These are phyloP conservation scores for Myriosclerotinia scirpicola DNA, from an alignment of 2,329 filamentous ascomycete genomes.

Conservation along the genomic window DNA sequence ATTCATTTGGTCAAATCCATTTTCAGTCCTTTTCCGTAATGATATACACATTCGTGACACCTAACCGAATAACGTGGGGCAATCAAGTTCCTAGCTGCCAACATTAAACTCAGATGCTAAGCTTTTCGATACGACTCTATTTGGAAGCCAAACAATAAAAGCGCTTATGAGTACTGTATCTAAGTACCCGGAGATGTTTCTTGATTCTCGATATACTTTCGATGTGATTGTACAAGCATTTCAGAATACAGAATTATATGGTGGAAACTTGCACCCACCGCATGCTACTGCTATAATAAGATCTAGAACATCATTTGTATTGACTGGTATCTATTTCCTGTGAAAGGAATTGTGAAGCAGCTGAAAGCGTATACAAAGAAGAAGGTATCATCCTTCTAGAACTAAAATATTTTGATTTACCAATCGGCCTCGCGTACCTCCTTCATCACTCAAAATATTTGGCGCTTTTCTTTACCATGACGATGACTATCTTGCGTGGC, in stretches of 20 bases:
- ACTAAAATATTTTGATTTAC: not conserved
- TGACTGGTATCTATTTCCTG: conserved; percentile 1
- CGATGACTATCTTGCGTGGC: not conserved
- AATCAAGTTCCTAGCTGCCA: not conserved
- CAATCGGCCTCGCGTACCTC: not conserved
- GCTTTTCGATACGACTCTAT: conserved; percentile 4
- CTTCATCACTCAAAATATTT: not conserved
- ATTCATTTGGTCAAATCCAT: not conserved
- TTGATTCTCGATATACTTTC: not conserved
- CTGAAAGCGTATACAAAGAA: not conserved
- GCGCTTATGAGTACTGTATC: not conserved
- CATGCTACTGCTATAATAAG: not conserved
- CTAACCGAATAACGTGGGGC: not conserved
- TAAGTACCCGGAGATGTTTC: not conserved
- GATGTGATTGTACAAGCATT: not conserved
- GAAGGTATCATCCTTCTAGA: conserved; percentile 5
- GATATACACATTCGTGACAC: not conserved
- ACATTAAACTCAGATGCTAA: conserved; percentile 7
- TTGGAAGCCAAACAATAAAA: not conserved
- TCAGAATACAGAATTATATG: not conserved
- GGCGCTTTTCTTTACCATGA: conserved; percentile 1
- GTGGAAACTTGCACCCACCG: too few relatives aligned
- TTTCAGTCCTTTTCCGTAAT: conserved; percentile 4
- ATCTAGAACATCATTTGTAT: conserved; percentile 5
- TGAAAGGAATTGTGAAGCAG: not conserved